Evolutionary conservation across 2,329 filamentous ascomycete species (phyloP).

Genomic region (Arthrobotrys megalospora): DNA sequence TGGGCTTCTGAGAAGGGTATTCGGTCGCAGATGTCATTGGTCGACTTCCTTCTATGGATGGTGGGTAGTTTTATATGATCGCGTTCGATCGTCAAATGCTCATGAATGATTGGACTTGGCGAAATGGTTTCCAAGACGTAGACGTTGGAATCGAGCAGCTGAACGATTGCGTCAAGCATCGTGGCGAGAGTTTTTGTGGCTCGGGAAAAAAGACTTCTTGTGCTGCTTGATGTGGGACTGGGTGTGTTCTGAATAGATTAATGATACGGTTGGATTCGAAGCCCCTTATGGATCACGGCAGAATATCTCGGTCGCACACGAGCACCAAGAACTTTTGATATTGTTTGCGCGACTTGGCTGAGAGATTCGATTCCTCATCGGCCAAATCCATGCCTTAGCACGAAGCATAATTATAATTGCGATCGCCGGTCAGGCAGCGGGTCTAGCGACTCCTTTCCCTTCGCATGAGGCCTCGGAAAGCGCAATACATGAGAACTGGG

Average conservation of each 20-base stretch:
- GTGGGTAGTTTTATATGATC: constrained; percentile 20
- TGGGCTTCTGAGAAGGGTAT: constrained; percentile 21
- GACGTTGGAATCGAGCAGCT: constrained; percentile 31
- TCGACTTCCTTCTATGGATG: constrained; percentile 34
- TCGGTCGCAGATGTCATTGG: constrained; percentile 44
- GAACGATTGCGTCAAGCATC: constrained; percentile 28
- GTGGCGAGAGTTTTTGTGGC: constrained; percentile 18
- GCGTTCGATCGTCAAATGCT: constrained; percentile 19
- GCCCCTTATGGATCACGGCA: constrained; percentile 35
- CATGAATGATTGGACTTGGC: constrained; percentile 43
- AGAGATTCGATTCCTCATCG: background rate
- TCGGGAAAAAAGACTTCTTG: constrained; percentile 9
- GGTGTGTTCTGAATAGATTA: constrained; percentile 56
- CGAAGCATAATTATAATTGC: constrained; percentile 26
- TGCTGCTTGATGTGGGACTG: constrained; percentile 25
- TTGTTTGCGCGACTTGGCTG: constrained; percentile 33
- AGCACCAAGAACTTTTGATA: constrained; percentile 2
- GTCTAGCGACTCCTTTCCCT: constrained; percentile 18
- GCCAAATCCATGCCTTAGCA: constrained; percentile 8
- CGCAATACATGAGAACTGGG: constrained; percentile 12
- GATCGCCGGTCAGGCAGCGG: constrained; percentile 42
- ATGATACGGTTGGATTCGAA: constrained; percentile 37
- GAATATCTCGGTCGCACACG: constrained; percentile 31
- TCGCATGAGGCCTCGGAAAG: constrained; percentile 1
- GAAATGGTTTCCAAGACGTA: constrained; percentile 6